Evolutionary conservation across 1,284 basidiomycete genomes (phyloP).

Genomic region (Ceratobasidium sp.): DNA sequence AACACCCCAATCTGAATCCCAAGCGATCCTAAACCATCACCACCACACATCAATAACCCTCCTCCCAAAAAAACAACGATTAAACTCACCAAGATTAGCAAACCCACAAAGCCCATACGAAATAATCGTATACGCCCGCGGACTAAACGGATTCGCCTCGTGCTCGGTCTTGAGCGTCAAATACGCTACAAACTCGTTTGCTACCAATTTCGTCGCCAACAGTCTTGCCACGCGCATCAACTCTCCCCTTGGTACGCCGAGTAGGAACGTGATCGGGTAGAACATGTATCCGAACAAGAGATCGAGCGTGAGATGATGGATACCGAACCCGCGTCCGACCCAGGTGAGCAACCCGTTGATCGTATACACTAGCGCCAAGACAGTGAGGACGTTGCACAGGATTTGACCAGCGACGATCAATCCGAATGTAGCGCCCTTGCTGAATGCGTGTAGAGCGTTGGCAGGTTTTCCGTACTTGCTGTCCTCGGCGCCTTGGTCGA

Average conservation of each 20-base stretch:
- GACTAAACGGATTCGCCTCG: conserved; percentile 69
- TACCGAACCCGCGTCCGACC: conserved; percentile 89
- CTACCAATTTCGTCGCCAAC: conserved; percentile 88
- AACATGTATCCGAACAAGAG: conserved; percentile 88
- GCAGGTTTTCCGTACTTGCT: conserved; percentile 69
- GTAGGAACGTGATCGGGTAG: conserved; percentile 88
- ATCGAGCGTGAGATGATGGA: conserved; percentile 85
- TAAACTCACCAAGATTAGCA: conserved; percentile 77
- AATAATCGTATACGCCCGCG: conserved; percentile 81
- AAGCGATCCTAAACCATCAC: conserved; percentile 64
- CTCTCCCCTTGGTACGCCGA: conserved; percentile 77
- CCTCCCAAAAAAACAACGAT: neutral
- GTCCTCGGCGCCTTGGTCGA: conserved; percentile 77
- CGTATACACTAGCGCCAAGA: conserved; percentile 82
- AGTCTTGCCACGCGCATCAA: conserved; percentile 83
- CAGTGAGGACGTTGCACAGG: conserved; percentile 85
- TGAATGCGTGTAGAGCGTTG: conserved; percentile 90
- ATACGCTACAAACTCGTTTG: conserved; percentile 91
- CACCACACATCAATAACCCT: neutral
- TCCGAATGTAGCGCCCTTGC: conserved; percentile 88
- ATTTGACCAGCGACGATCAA: conserved; percentile 88
- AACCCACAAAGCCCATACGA: conserved; percentile 92
- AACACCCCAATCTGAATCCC: conserved; percentile 95
- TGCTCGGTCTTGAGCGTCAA: conserved; percentile 55
- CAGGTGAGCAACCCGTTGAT: conserved; percentile 91